phyloP scores from a whole-genome alignment of 2,329 filamentous ascomycete species.

The Verruconis gallopava region DNA sequence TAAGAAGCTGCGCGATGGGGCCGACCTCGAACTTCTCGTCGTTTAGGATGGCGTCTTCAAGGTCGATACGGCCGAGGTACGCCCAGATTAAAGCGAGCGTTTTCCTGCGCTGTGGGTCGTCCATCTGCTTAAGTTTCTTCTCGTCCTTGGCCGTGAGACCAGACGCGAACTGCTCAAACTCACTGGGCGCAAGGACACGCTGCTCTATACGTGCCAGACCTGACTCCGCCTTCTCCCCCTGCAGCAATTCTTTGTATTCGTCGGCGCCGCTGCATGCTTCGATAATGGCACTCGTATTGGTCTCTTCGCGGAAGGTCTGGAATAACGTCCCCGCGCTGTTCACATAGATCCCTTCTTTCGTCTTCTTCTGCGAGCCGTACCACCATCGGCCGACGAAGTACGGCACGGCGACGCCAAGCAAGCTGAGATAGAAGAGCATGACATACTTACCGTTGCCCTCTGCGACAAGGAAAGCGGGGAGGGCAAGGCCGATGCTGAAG shows the following conservation, averaged over 20 bases:
- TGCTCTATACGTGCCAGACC: constrained; percentile 77
- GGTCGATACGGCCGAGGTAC: constrained; percentile 77
- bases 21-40: constrained; percentile 81
- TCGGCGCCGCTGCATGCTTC: constrained; percentile 71
- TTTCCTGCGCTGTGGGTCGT: constrained; percentile 71
- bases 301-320: constrained; percentile 76
- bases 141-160: constrained; percentile 63
- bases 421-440: constrained; percentile 71
- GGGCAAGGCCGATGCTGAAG: constrained; percentile 91
- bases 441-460: constrained; percentile 95
- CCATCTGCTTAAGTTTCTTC: constrained; percentile 63
- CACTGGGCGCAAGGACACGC: constrained; percentile 53
- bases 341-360: constrained; percentile 84
- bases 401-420: constrained; percentile 81
- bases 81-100: constrained; percentile 86
- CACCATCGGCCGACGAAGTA: constrained; percentile 96
- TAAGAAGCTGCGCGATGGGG: constrained; percentile 72
- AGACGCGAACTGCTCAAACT: constrained; percentile 37
- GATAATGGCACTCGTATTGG: constrained; percentile 68
- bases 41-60: constrained; percentile 65
- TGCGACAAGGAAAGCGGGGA: constrained; percentile 83
- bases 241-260: constrained; percentile 68
- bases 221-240: constrained; percentile 64
- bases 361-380: constrained; percentile 90
- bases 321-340: constrained; percentile 92